Evolutionary conservation across 129 eudicot genomes (phyloP).

Genomic region (Cynara cardunculus): DNA sequence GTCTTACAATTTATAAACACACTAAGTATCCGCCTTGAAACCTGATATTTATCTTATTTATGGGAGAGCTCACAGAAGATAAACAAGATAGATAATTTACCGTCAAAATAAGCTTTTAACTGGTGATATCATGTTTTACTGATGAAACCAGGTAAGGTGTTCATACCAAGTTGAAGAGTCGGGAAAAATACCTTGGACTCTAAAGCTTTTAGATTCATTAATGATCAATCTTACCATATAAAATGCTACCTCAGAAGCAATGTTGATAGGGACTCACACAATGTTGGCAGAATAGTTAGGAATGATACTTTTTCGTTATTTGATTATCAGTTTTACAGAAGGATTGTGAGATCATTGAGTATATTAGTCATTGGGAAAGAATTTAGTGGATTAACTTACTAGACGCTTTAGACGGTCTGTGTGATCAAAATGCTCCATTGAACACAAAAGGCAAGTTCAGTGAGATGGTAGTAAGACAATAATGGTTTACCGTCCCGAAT

Average conservation of each 20-base stretch:
- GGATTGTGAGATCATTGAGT: not conserved
- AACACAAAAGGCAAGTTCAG: not conserved
- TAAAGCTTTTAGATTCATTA: not conserved
- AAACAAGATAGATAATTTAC: too few relatives aligned
- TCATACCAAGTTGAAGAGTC: too few relatives aligned
- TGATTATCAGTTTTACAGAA: not conserved
- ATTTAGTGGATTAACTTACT: not conserved
- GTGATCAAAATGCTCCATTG: not conserved
- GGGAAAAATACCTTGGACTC: not conserved
- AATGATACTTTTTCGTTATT: too few relatives aligned
- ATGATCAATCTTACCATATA: not conserved
- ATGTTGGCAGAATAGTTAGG: not conserved
- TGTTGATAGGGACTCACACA: not conserved
- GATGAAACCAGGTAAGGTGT: not conserved
- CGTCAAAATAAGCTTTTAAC: too few relatives aligned
- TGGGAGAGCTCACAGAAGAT: too few relatives aligned
- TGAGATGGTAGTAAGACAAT: not conserved
- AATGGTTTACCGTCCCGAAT: not conserved
- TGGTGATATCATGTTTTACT: not conserved
- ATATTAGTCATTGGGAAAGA: not conserved
- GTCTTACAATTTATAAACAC: not conserved
- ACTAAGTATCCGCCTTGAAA: too few relatives aligned
- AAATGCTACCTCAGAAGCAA: not conserved
- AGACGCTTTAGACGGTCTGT: not conserved
- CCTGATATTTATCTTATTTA: too few relatives aligned